phyloP scores from a whole-genome alignment of 139 green algal genomes.

The Micractinium conductrix region DNA sequence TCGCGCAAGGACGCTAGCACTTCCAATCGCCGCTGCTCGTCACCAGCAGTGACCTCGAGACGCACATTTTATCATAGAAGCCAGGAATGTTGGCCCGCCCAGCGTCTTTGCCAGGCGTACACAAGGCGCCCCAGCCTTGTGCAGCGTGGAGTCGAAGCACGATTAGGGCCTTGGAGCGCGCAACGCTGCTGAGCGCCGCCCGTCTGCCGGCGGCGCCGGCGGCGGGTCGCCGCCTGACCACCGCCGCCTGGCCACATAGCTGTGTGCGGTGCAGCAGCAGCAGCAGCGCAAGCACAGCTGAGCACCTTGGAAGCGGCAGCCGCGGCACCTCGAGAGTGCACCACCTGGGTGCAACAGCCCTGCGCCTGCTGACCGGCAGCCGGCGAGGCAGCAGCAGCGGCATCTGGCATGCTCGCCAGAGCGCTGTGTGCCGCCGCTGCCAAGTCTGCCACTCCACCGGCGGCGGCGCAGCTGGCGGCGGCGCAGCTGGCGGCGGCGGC shows the following conservation, averaged over 20 bases:
- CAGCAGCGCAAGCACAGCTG: too few species aligned
- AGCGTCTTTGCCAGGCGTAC: too few species aligned
- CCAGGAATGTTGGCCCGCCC: too few species aligned
- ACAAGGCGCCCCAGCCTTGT: not conserved
- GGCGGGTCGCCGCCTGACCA: not conserved
- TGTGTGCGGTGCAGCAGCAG: not conserved
- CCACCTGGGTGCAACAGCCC: not conserved
- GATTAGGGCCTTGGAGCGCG: not conserved
- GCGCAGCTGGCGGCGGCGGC: not conserved
- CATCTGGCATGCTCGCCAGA: not conserved
- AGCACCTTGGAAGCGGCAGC: too few species aligned
- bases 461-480: not conserved
- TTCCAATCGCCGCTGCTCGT: too few species aligned
- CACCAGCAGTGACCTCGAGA: too few species aligned
- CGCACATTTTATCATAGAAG: too few species aligned
- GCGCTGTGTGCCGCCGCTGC: constrained; percentile 7
- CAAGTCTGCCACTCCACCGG: not conserved
- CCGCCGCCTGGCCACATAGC: too few species aligned
- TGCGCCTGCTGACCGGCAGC: not conserved
- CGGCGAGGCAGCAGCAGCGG: not conserved
- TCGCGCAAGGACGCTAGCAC: too few species aligned
- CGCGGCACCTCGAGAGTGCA: not conserved
- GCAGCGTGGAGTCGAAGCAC: not conserved
- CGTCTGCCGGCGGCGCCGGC: not conserved
- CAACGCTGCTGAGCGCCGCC: not conserved